Evolutionary conservation across 805 yeast species (phyloP).

Genomic region (Zygosaccharomyces kombuchaensis): DNA sequence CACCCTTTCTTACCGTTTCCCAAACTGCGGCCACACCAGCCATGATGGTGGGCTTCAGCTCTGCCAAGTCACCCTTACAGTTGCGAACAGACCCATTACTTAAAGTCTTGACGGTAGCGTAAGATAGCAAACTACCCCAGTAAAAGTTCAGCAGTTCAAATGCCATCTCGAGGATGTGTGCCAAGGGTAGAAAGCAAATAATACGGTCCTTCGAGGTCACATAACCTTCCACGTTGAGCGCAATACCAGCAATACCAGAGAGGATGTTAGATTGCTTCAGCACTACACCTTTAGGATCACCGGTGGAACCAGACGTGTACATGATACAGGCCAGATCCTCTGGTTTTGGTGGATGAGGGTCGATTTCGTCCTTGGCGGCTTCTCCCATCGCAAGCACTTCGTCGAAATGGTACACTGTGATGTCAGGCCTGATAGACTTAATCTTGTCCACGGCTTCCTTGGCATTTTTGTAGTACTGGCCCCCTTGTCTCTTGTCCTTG

Average conservation of each 20-base stretch:
- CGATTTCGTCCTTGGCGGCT: conserved; percentile 41
- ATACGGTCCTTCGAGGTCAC: conserved; percentile 62
- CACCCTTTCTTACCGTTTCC: conserved; percentile 94
- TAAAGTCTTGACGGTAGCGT: conserved; percentile 88
- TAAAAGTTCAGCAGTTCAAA: conserved; percentile 74
- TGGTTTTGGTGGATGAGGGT: conserved; percentile 41
- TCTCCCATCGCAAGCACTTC: conserved; percentile 66
- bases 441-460: conserved; percentile 54
- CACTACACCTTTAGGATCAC: conserved; percentile 76
- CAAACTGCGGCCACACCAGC: conserved; percentile 99
- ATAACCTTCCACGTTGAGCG: conserved; percentile 52
- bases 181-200: conserved; percentile 88
- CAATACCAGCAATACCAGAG: conserved; percentile 83
- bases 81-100: conserved; percentile 77
- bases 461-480: conserved; percentile 57
- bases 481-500: conserved; percentile 59
- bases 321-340: conserved; percentile 58
- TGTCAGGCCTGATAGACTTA: conserved; percentile 66
- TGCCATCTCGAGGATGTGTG: conserved; percentile 90
- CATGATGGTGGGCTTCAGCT: conserved; percentile 88
- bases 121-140: conserved; percentile 91
- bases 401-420: conserved; percentile 57
- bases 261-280: conserved; percentile 61
- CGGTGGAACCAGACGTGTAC: conserved; percentile 75
- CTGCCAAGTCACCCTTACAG: conserved; percentile 82